Evolutionary conservation across 1,284 basidiomycete species (phyloP).

Genomic region (Malassezia yamatoensis): DNA sequence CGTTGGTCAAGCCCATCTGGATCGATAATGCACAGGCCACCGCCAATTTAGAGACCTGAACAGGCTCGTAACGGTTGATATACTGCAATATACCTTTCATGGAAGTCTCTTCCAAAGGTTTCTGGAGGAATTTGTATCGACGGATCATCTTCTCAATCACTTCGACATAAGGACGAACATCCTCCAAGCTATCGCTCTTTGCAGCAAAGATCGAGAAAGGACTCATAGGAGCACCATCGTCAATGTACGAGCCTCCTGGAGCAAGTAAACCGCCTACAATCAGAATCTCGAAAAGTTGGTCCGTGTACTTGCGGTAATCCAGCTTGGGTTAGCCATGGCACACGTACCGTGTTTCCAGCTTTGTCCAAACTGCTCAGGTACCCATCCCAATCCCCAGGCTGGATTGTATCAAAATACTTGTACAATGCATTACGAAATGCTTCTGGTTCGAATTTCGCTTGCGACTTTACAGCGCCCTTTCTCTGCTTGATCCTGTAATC

Average conservation of each 20-base stretch:
- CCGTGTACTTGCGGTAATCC: constrained; percentile 69
- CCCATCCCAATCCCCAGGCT: constrained; percentile 66
- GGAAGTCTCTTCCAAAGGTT: constrained; percentile 75
- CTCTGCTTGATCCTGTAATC: constrained; percentile 16
- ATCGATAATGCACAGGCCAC: constrained; percentile 70
- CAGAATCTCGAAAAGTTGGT: constrained; percentile 86
- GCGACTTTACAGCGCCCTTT: constrained; percentile 50
- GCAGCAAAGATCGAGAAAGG: constrained; percentile 76
- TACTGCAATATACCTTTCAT: constrained; percentile 79
- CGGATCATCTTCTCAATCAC: constrained; percentile 89
- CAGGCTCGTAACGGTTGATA: constrained; percentile 53
- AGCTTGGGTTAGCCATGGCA: constrained; percentile 1
- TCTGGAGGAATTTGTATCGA: constrained; percentile 94
- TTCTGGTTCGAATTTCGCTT: constrained; percentile 54
- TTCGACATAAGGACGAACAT: constrained; percentile 77
- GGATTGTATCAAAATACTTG: constrained; percentile 80
- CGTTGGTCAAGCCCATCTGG: constrained; percentile 66
- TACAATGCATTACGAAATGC: constrained; percentile 91
- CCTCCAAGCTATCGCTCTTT: constrained; percentile 36
- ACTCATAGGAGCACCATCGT: constrained; percentile 68
- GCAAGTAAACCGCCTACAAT: constrained; percentile 88
- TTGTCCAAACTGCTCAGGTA: constrained; percentile 72
- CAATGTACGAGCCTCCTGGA: constrained; percentile 81
- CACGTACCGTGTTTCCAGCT: constrained; percentile 61
- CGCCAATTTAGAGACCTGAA: constrained; percentile 64